phyloP scores from a whole-genome alignment of 2,329 filamentous ascomycete species.

The Paecilomyces formosus region DNA sequence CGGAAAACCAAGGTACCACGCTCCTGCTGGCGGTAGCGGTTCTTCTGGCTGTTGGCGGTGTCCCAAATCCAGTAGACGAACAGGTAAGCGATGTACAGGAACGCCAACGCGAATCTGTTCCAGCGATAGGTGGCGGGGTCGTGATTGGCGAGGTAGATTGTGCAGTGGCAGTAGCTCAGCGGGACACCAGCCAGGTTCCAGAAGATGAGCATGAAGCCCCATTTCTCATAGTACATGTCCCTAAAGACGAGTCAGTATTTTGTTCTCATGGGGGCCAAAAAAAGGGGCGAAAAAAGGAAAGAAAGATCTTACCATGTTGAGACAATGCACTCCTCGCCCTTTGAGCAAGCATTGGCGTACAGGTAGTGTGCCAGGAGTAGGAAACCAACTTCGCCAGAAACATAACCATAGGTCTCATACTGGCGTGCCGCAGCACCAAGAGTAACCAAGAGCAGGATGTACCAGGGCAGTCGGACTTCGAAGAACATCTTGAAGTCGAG shows the following conservation, averaged over 20 bases:
- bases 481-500: constrained; percentile 95
- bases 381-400: constrained; percentile 77
- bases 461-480: constrained; percentile 88
- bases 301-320: constrained; percentile 80
- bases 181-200: constrained; percentile 93
- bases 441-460: constrained; percentile 73
- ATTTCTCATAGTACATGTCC: constrained; percentile 97
- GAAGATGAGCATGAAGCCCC: constrained; percentile 96
- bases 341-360: constrained; percentile 86
- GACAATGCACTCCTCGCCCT: constrained; percentile 85
- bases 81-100: constrained; percentile 64
- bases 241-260: constrained; percentile 27
- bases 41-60: constrained; percentile 88
- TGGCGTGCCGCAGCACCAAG: constrained; percentile 72
- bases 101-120: constrained; percentile 60
- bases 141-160: constrained; percentile 80
- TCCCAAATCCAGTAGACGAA: constrained; percentile 90
- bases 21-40: constrained; percentile 76
- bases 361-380: constrained; percentile 83
- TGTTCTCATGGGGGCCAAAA: too few relatives aligned
- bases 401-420: constrained; percentile 76
- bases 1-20: constrained; percentile 62
- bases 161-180: constrained; percentile 88
- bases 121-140: constrained; percentile 68
- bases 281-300: too few relatives aligned